phyloP scores from a whole-genome alignment of 768 basidiomycete species.

The Hemileccinum impolitum region DNA sequence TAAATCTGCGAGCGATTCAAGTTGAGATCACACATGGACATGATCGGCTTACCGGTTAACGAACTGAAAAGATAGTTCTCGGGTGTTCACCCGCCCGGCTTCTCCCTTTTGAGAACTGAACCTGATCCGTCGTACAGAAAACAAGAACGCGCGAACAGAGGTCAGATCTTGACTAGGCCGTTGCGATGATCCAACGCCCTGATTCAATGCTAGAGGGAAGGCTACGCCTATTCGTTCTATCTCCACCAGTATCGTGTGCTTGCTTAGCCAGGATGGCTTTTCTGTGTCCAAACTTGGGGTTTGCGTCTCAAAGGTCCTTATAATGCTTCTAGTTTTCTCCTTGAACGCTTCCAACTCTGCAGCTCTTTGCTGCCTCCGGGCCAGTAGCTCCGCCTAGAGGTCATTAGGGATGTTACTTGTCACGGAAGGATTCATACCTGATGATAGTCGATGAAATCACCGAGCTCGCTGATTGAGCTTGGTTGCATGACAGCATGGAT shows the following conservation, averaged over 20 bases:
- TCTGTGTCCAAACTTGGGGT: slow-evolving; percentile 24
- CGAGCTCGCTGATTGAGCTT: slow-evolving; percentile 86
- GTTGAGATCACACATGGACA: background rate
- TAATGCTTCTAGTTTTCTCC: slow-evolving; percentile 69
- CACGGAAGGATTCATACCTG: slow-evolving; percentile 46
- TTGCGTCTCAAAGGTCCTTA: slow-evolving; percentile 71
- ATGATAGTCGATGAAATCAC: slow-evolving; percentile 83
- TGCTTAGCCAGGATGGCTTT: slow-evolving; percentile 51
- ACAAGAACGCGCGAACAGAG: slow-evolving; percentile 76
- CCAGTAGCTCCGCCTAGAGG: slow-evolving; percentile 66
- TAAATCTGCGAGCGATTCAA: slow-evolving; percentile 54
- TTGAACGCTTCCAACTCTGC: slow-evolving; percentile 80
- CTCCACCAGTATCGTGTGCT: slow-evolving; percentile 51
- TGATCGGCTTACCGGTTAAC: slow-evolving; percentile 55
- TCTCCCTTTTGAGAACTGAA: slow-evolving; percentile 76
- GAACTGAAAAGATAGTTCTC: slow-evolving; percentile 81
- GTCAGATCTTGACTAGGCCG: slow-evolving; percentile 37
- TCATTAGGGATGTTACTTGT: slow-evolving; percentile 9
- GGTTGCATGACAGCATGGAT: slow-evolving; percentile 94
- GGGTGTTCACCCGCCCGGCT: slow-evolving; percentile 71
- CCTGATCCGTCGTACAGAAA: slow-evolving; percentile 71
- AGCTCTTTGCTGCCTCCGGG: slow-evolving; percentile 71
- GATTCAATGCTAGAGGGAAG: slow-evolving; percentile 73
- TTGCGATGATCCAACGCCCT: slow-evolving; percentile 49
- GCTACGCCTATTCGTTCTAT: slow-evolving; percentile 81